Percentiles rank a stretch among this genome's conserved stretches.
Conservation (phyloP, 306 rosid genomes). For the Glycyrrhiza uralensis region DNA sequence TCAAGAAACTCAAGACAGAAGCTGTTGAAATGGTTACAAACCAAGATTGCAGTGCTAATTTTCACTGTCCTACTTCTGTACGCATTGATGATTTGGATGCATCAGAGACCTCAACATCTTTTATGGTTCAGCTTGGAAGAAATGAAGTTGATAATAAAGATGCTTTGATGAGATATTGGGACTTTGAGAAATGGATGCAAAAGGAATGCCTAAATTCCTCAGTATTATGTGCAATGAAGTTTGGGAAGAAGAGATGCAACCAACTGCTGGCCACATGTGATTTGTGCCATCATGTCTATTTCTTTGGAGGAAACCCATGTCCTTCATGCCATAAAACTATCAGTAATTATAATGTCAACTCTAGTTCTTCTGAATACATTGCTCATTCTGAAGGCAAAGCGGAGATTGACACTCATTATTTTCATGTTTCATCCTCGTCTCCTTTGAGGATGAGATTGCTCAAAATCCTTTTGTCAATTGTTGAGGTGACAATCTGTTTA, state of each 20-base stretch:
- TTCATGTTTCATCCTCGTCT: conserved; percentile 34
- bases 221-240: conserved; percentile 42
- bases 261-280: conserved; percentile 51
- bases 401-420: conserved; percentile 12
- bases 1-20: conserved; percentile 27
- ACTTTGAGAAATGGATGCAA: conserved; percentile 74
- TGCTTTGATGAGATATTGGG: conserved; percentile 57
- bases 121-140: conserved; percentile 56
- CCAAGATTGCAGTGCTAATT: conserved; percentile 30
- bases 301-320: conserved; percentile 40
- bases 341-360: conserved; percentile 28
- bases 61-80: conserved; percentile 33
- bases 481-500: conserved; percentile 53
- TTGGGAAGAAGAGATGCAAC: conserved; percentile 49
- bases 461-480: conserved; percentile 51
- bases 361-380: conserved; percentile 39
- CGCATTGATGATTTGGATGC: conserved; percentile 40
- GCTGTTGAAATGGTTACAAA: conserved; percentile 27
- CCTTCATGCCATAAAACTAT: conserved; percentile 45
- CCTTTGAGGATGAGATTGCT: conserved; percentile 61
- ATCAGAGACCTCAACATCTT: conserved; percentile 55
- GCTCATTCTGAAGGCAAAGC: conserved; percentile 34
- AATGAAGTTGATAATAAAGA: conserved; percentile 44
- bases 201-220: conserved; percentile 53
- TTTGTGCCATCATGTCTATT: conserved; percentile 41